phyloP scores from a whole-genome alignment of 345 rosid genomes.

The Eucalyptus polybractea region DNA sequence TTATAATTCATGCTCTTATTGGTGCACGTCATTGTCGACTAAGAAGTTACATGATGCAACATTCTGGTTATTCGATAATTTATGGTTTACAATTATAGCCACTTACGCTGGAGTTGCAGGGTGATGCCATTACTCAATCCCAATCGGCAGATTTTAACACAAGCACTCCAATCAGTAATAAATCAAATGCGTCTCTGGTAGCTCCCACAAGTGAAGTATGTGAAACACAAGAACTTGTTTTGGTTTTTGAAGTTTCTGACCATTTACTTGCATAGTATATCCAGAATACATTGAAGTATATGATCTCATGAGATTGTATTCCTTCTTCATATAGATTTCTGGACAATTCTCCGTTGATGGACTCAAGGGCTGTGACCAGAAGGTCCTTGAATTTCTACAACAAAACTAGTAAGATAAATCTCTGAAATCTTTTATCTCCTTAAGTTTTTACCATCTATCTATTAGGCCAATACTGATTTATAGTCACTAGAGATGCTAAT shows the following conservation, averaged over 20 bases:
- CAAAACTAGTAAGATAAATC: conserved; percentile 54
- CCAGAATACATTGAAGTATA: neutral
- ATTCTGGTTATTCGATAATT: neutral
- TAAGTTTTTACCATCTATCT: neutral
- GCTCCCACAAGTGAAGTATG: conserved; percentile 41
- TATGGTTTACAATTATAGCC: neutral
- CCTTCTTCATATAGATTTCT: conserved; percentile 18
- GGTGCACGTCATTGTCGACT: neutral
- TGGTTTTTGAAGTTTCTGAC: neutral
- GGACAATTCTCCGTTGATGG: conserved; percentile 38
- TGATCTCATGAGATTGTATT: neutral
- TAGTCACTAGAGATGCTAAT: neutral
- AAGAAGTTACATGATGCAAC: neutral
- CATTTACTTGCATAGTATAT: neutral
- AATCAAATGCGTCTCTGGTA: conserved; percentile 11
- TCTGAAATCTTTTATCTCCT: neutral
- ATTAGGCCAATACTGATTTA: neutral
- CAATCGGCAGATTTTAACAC: conserved; percentile 20
- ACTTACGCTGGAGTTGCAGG: conserved; percentile 10
- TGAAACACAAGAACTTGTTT: neutral
- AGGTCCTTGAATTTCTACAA: conserved; percentile 68
- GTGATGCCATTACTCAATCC: conserved; percentile 17
- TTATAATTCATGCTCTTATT: neutral
- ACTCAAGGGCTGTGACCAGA: conserved; percentile 58
- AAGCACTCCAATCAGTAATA: conserved; percentile 18